These are phyloP conservation scores for Hamamelis virginiana DNA, from an alignment of 164 flowering plant genomes.

Conservation along the genomic window DNA sequence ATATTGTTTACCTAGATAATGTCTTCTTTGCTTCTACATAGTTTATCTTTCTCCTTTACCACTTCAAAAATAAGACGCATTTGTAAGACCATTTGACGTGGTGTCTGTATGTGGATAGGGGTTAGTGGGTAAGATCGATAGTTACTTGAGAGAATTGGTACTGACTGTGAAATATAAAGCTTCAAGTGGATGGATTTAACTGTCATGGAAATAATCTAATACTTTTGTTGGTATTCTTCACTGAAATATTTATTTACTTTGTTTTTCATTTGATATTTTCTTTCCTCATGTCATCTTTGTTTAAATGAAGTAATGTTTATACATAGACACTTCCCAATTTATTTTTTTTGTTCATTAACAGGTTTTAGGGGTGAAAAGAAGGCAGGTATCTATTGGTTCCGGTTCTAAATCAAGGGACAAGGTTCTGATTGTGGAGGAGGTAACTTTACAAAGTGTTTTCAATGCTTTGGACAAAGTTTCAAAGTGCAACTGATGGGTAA, in stretches of 20 bases:
- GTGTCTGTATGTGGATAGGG: not conserved
- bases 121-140: not conserved
- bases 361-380: constrained; percentile 87
- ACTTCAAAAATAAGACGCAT: not conserved
- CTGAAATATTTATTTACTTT: not conserved
- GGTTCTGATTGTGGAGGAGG: constrained; percentile 82
- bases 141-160: not conserved
- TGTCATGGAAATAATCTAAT: not conserved
- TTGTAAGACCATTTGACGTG: not conserved
- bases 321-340: too few relatives aligned
- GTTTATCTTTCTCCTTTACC: too few relatives aligned
- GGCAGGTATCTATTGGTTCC: constrained; percentile 76
- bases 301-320: too few relatives aligned
- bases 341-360: too few relatives aligned
- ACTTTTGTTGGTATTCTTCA: not conserved
- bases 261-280: too few relatives aligned
- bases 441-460: constrained; percentile 57
- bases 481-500: constrained; percentile 26
- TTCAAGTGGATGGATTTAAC: not conserved
- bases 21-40: too few relatives aligned
- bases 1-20: too few relatives aligned
- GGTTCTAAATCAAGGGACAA: constrained; percentile 96
- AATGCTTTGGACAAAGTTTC: constrained; percentile 61
- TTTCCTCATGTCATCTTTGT: too few relatives aligned
- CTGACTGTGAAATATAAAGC: not conserved